phyloP scores from a whole-genome alignment of 176 grass and related monocot genomes.

The Thalia dealbata region DNA sequence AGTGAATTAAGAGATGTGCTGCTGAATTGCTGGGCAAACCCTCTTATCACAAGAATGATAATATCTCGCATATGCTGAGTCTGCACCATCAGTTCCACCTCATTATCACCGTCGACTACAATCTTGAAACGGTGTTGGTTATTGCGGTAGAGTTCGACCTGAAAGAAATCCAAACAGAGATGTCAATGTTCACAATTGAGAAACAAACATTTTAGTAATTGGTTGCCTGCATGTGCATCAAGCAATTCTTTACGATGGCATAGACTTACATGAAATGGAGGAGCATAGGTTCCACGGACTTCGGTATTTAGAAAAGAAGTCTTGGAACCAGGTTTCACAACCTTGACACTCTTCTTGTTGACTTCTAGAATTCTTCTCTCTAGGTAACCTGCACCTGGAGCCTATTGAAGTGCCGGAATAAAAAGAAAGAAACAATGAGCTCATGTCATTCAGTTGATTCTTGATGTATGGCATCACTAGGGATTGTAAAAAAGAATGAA shows the following conservation, averaged over 20 bases:
- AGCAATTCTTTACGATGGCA: neutral
- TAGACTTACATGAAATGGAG: constrained; percentile 77
- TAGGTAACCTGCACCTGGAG: constrained; percentile 66
- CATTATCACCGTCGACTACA: constrained; percentile 57
- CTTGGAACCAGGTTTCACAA: constrained; percentile 94
- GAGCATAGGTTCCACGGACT: constrained; percentile 67
- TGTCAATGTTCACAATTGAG: neutral
- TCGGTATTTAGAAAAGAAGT: constrained; percentile 74
- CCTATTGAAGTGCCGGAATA: constrained; percentile 27
- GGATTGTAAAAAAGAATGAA: constrained; percentile 4
- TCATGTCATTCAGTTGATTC: constrained; percentile 7
- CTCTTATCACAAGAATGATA: constrained; percentile 72
- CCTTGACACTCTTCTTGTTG: constrained; percentile 83
- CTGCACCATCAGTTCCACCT: constrained; percentile 82
- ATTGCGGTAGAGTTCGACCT: constrained; percentile 81
- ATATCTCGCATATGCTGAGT: constrained; percentile 58
- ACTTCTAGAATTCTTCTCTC: constrained; percentile 81
- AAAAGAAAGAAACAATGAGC: neutral
- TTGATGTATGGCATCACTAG: neutral
- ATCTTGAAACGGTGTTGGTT: constrained; percentile 92
- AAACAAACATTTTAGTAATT: neutral
- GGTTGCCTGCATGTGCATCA: neutral
- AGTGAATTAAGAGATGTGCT: constrained; percentile 93
- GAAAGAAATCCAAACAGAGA: constrained; percentile 9
- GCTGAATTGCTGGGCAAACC: constrained; percentile 84